Evolutionary conservation across 371 early-diverging fungal species (phyloP), one percentile per base, ranked within the genome.

Genomic region (Mortierella sp.): DNA sequence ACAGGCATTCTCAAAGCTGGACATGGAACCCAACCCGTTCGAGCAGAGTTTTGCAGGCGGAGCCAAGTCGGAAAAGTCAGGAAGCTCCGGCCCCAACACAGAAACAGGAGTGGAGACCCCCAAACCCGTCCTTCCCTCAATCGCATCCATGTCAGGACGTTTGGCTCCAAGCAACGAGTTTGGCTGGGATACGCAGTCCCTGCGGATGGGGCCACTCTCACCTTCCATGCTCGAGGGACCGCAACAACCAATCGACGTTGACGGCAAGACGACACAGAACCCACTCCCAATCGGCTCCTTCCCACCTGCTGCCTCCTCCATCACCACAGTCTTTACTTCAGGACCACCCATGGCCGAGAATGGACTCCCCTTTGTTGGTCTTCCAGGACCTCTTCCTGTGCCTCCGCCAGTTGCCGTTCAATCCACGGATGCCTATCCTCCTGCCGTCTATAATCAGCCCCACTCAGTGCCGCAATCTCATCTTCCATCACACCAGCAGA

Each of bases 11-110:
- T 82, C 82, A 40, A 95, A 95, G 73, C 88, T 95, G 65, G 92
- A 94, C 79, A 88, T 91, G 75, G 96, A 96, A 71, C 95, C 94
- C 26, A 96, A 96, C 87, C 96, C 95, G 29, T 96, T 96, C 77
- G 96, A 95, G 74, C 91, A 94, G 75, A 94, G 94, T 73, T 96
- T 96, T 77, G 92, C 93, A 5, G 81, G 77, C 26, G 71, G 55
- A 10, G 55, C 70, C n/a, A 63, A 68, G 10, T 70, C 74, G 29
- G 75, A 68, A 40, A 77, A 74, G 48, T 31, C 76, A 87, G 64
- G 79, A 86, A 14, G 50, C 39, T 48, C 55, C 53, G 41, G 24
- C 44, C 37, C 64, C 26, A 52, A 43, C 64, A 14, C 61, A n/a
- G 48, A 47, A 16, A 63, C 69, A 45, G 48, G 73, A 26, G 45